A percentile compares a stretch with the other conserved stretches of the same genome.
These are phyloP conservation scores for Agrocybe praecox DNA, from an alignment of 768 basidiomycete species.

Conservation along the genomic window DNA sequence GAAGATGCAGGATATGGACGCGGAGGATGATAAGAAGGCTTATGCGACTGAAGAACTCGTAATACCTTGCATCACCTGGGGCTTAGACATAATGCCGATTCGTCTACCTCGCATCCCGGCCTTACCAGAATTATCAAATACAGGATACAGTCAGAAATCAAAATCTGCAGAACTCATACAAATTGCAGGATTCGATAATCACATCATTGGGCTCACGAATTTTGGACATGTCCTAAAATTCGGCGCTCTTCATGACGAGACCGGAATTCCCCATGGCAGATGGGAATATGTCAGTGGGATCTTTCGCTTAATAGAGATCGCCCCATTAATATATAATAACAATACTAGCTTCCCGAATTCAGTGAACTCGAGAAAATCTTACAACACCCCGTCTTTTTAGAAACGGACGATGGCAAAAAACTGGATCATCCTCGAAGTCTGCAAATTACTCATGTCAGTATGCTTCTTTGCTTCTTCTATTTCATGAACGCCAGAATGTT, in stretches of 20 bases:
- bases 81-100: slow-evolving; percentile 52
- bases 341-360: slow-evolving; percentile 67
- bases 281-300: slow-evolving; percentile 74
- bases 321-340: too few relatives aligned
- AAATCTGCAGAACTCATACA: slow-evolving; percentile 57
- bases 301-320: slow-evolving; percentile 2
- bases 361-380: slow-evolving; percentile 60
- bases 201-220: slow-evolving; percentile 80
- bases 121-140: slow-evolving; percentile 52
- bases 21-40: slow-evolving; percentile 36
- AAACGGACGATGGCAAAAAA: slow-evolving; percentile 24
- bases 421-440: slow-evolving; percentile 45
- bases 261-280: slow-evolving; percentile 33
- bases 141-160: slow-evolving; percentile 23
- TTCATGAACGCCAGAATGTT: slow-evolving; percentile 5
- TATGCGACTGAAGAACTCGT: slow-evolving; percentile 34
- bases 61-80: slow-evolving; percentile 68
- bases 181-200: slow-evolving; percentile 77
- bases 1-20: slow-evolving; percentile 50
- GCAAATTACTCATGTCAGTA: slow-evolving; percentile 78
- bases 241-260: slow-evolving; percentile 45
- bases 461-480: slow-evolving; percentile 6
- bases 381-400: slow-evolving; percentile 45
- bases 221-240: slow-evolving; percentile 77
- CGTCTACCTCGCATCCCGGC: slow-evolving; percentile 60